Base-by-base conservation (phyloP, 192 early-diverging fungal species). In the Paraglomus occultum region DNA sequence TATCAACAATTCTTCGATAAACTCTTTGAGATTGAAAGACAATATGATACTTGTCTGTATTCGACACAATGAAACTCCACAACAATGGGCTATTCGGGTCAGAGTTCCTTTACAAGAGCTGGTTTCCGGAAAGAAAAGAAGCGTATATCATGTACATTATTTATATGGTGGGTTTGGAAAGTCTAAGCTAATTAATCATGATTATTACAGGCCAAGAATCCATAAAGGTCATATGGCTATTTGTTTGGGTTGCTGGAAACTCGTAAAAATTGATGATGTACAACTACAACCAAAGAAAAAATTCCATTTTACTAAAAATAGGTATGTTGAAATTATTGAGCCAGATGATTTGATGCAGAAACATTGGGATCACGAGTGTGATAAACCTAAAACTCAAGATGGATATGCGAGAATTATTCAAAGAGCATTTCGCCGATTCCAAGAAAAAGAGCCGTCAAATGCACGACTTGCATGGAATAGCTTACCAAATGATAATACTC, bases 191-290 rank as follows among this genome's bases (percentile, higher is more conserved):
- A 47, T 49, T n/a, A 50, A 64, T 64, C 31, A 38, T 48, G 18
- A 64, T 49, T 64, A 64, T 18, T 64, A 64, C 46, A 64, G 62
- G 45, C 62, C 46, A 11, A 64, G 62, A 23, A 64, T 64, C 45
- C 20, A 64, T 49, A 64, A 64, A 64, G 5, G 0, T 14, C 2
- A 64, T 64, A 17, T 50, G 12, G 62, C 62, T 4, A 64, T 64
- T 11, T 64, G 62, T 64, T 48, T 64, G 9, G 62, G 12, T 64
- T 64, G 46, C 18, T 11, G 2, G 46, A 64, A 64, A 64, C 62
- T 64, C 48, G 48, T 64, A 48, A 14, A 64, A 1, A 50, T 64
- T 49, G 45, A 64, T 64, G 5, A 50, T 64, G 5, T 64, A 48
- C 7, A 64, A 18, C 18, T 64, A 48, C 7, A 64, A 18, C 18